Conservation (phyloP, 2,329 filamentous ascomycete species). For the Cladophialophora bantiana region DNA sequence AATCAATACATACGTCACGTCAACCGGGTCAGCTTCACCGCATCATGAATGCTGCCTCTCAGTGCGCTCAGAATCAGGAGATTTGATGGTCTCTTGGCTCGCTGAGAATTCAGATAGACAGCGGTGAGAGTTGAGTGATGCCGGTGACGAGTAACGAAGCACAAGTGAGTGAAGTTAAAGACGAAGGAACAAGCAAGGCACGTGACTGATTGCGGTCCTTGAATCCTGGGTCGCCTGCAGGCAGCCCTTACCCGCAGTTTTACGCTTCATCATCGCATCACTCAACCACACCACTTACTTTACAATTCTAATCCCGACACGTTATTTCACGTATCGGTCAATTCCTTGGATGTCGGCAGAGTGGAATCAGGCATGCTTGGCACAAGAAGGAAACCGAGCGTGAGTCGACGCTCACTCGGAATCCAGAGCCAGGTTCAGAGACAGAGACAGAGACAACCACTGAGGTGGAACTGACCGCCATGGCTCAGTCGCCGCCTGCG, state of each 20-base stretch:
- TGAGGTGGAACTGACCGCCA: conserved; percentile 28
- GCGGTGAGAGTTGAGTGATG: no score
- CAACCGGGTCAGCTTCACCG: background rate
- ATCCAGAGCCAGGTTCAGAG: conserved; percentile 24
- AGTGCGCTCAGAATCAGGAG: no score
- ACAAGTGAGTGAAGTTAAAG: background rate
- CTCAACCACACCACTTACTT: conserved; percentile 18
- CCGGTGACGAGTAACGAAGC: no score
- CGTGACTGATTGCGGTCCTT: conserved; percentile 26
- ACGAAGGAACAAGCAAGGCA: conserved; percentile 1
- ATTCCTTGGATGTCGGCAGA: conserved; percentile 19
- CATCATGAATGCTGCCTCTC: background rate
- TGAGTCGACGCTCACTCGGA: conserved; percentile 35
- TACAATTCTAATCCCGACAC: conserved; percentile 18
- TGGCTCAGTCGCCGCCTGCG: conserved; percentile 37
- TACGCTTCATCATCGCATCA: conserved; percentile 27
- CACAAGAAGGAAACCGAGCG: conserved; percentile 33
- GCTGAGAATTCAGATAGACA: no score
- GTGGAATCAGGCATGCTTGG: conserved; percentile 36
- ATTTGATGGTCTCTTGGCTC: no score
- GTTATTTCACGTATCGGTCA: conserved; percentile 15
- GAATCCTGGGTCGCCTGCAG: conserved; percentile 9
- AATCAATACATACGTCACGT: background rate
- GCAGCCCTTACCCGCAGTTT: conserved; percentile 27
- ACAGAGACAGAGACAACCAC: conserved; percentile 20